phyloP scores from a whole-genome alignment of 192 early-diverging fungal species.

The Rhizophagus sp. region DNA sequence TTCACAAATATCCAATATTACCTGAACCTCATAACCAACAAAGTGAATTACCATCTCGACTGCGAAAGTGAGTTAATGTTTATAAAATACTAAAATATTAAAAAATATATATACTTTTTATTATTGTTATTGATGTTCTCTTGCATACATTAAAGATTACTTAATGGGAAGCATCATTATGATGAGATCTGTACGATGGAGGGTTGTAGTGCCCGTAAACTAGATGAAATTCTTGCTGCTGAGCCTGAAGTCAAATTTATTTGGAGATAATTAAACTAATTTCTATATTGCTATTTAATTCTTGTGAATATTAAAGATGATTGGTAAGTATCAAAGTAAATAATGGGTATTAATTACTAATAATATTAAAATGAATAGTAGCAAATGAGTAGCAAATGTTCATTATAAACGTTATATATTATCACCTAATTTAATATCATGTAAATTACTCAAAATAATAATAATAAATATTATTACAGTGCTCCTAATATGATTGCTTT shows the following conservation, averaged over 20 bases:
- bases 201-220: conserved; percentile 56
- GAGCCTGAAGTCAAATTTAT: conserved; percentile 54
- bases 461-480: no score
- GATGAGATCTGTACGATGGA: conserved; percentile 76
- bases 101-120: background rate
- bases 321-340: no score
- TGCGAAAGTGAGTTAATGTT: background rate
- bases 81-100: background rate
- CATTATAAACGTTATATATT: no score
- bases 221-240: conserved; percentile 54
- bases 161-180: conserved; percentile 72
- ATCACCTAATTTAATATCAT: no score
- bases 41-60: background rate
- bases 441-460: no score
- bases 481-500: no score
- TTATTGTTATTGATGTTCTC: background rate
- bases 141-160: conserved; percentile 29
- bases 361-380: no score
- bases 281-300: no score
- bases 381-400: no score
- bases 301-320: no score
- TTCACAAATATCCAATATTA: conserved; percentile 88
- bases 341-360: no score
- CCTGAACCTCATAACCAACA: background rate
- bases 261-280: conserved; percentile 38